Evolutionary conservation across 345 rosid species (phyloP).

Genomic region (Arabis alpina): DNA sequence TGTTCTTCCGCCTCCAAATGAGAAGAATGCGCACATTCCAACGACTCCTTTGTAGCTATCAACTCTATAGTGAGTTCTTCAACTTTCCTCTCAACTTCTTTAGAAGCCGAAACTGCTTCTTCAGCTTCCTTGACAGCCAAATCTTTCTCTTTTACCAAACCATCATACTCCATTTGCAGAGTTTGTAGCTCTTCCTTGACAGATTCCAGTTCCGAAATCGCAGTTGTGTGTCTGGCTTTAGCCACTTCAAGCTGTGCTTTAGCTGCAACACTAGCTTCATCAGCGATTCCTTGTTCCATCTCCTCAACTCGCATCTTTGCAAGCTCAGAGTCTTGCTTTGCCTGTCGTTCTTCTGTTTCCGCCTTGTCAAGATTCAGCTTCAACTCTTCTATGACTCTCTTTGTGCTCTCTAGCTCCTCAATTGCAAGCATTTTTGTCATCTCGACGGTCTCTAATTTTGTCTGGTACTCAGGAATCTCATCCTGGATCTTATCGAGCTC

Average conservation of each 20-base stretch:
- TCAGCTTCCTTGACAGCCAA: constrained; percentile 71
- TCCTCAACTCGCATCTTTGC: constrained; percentile 89
- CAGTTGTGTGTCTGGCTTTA: constrained; percentile 72
- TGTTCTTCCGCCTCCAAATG: constrained; percentile 95
- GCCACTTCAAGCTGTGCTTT: constrained; percentile 97
- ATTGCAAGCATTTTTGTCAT: constrained; percentile 57
- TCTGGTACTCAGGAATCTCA: constrained; percentile 71
- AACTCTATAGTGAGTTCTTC: constrained; percentile 88
- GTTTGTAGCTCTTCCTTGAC: constrained; percentile 74
- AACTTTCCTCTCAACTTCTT: constrained; percentile 86
- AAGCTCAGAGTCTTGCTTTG: constrained; percentile 90
- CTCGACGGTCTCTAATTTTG: constrained; percentile 67
- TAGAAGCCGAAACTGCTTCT: constrained; percentile 66
- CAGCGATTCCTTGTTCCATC: constrained; percentile 90
- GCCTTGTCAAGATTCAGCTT: constrained; percentile 91
- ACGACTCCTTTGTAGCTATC: constrained; percentile 76
- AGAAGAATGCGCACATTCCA: constrained; percentile 89
- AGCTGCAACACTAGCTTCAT: constrained; percentile 89
- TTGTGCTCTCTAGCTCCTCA: constrained; percentile 75
- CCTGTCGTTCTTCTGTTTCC: constrained; percentile 86
- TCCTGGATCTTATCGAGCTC: constrained; percentile 70
- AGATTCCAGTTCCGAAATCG: constrained; percentile 69
- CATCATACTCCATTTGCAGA: constrained; percentile 56
- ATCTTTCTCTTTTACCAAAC: constrained; percentile 63
- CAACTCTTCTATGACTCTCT: constrained; percentile 81